Evolutionary conservation across 2,329 filamentous ascomycete species (phyloP), one percentile per base, ranked within the genome.

Genomic region (Alternaria arbusti): DNA sequence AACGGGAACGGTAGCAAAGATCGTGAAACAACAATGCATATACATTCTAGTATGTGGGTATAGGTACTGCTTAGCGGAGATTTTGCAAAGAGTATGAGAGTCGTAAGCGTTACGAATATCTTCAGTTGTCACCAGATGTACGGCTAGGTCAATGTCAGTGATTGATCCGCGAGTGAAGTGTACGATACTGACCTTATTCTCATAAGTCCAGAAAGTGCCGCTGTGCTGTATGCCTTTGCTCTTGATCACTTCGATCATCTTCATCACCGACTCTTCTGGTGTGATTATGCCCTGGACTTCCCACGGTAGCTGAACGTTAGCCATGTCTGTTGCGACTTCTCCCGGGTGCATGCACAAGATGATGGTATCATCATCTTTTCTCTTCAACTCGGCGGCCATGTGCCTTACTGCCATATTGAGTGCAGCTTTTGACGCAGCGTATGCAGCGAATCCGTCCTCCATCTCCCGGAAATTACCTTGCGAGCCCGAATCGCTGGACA

Each of bases 391-490:
- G 1, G 84, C 85, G 6, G 86, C 85, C 81, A 88, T 84, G 68
- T 88, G 86, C 36, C 85, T 71, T 3, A 88, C 75, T 59, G 84
- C 84, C 77, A 87, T 85, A 65, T 88, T 88, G 57, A 89, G 69
- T 0, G 86, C 86, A 2, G 85, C 83, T 72, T 88, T 88, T 4
- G 84, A 86, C 0, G 86, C 85, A 6, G 83, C 82, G 70, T 88
- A 88, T 11, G 86, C 86, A 1, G 84, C 86, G 63, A 88, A 88
- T 0, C 85, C 86, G 68, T 88, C 86, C 72, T 88, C 86, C 70
- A 84, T 83, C n/a, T 84, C 82, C 12, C 82, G 82, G 61, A 88
- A 88, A 7, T 78, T 74, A 9, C 79, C 75, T 3, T 84, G 80
- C 0, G 86, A 88, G 13, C 85, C 86, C 1, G 84, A 86, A 71